Evolutionary conservation across 2,329 filamentous ascomycete species (phyloP), one percentile per base, ranked within the genome.

Genomic region (Trichoderma breve): DNA sequence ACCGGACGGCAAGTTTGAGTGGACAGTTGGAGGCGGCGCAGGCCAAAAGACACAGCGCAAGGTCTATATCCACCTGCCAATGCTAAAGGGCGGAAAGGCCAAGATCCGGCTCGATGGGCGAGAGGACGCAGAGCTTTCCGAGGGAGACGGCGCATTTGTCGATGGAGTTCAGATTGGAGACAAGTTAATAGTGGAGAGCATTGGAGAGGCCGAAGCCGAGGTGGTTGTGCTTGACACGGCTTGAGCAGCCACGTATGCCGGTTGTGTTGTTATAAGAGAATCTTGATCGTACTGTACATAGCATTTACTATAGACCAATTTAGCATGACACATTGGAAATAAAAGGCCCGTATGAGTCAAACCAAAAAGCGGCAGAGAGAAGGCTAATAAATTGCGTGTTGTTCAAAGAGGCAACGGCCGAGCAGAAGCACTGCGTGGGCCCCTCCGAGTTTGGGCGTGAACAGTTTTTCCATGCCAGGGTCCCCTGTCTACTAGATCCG

Each of bases 81-180:
- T 95, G 92, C 90, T 91, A 83, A 92, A 93, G 83, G 86, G 86
- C 53, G 92, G 92, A 28, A 92, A 90, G 75, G 87, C 92, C 47
- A 93, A 89, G 84, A 89, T 97, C 73, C 87, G 87, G 75, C 83
- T 91, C 76, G 92, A 87, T 77, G 89, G 89, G 1, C 83, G 90
- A 71, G 90, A 92, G 58, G 89, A 92, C 74, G 88, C 88, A 0
- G 82, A 83, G 75, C 80, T 97, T 21, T 84, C 83, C 1, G 94
- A 97, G 81, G 94, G 94, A 0, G 94, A 97, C 81, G 93, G 93
- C 18, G 93, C 92, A 1, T 96, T 93, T 81, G 83, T 97, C 7
- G 89, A 91, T 7, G 81, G 82, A 15, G 86, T 93, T 12, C 88
- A 87, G 76, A 87, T 86, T 11, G 91, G 90, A 0, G 91, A 93